These are phyloP conservation scores for Nicotiana attenuata DNA, from an alignment of 257 asterid species.

Conservation along the genomic window DNA sequence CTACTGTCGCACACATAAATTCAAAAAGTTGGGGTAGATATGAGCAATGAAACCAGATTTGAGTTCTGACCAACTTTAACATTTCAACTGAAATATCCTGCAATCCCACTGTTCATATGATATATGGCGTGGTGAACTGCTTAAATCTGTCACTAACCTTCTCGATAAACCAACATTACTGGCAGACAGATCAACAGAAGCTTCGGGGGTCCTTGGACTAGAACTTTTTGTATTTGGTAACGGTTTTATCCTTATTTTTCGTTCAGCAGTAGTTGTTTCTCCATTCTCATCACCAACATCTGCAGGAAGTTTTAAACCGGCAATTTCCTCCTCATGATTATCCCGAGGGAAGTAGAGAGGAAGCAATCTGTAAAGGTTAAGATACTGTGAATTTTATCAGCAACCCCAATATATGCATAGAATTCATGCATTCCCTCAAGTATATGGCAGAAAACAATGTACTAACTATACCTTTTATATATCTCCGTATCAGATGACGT, in stretches of 20 bases:
- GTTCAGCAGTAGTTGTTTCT: conserved; percentile 81
- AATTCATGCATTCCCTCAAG: not conserved
- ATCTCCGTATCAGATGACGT: conserved; percentile 89
- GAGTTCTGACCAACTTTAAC: not conserved
- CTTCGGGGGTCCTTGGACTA: conserved; percentile 33
- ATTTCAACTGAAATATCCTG: not conserved
- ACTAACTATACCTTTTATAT: conserved; percentile 66
- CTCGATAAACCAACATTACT: conserved; percentile 54
- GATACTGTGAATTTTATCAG: not conserved
- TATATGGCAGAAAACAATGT: not conserved
- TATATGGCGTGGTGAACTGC: not conserved
- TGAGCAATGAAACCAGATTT: not conserved
- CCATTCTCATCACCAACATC: conserved; percentile 99
- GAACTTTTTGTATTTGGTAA: conserved; percentile 69
- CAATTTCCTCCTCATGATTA: conserved; percentile 79
- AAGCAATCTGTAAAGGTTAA: conserved; percentile 53
- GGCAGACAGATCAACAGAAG: conserved; percentile 50
- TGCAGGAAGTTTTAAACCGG: conserved; percentile 80
- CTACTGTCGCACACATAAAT: not conserved
- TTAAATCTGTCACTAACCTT: conserved; percentile 40
- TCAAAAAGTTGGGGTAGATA: not conserved
- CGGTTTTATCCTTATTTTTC: conserved; percentile 90
- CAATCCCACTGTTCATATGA: not conserved
- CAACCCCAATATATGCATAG: not conserved
- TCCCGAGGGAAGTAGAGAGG: conserved; percentile 97